A percentile compares a stretch with the other conserved stretches of the same genome.
Evolutionary conservation across 805 yeast genomes (phyloP).

Genomic region (Candida ficus): DNA sequence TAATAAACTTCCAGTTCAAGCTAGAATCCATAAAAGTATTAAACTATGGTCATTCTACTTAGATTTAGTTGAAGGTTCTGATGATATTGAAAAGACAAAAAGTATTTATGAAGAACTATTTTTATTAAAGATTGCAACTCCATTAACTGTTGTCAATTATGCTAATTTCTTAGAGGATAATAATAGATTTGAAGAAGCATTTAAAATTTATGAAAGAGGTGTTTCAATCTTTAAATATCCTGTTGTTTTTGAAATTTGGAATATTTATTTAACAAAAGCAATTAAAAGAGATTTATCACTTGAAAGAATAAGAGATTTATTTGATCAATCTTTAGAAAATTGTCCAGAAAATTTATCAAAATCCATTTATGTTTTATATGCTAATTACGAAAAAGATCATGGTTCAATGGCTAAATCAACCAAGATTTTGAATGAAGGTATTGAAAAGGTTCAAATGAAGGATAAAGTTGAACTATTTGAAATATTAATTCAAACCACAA

Average conservation of each 20-base stretch:
- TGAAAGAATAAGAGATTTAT: constrained; percentile 65
- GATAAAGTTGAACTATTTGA: constrained; percentile 40
- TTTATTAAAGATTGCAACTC: constrained; percentile 61
- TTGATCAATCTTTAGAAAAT: constrained; percentile 57
- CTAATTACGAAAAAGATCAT: constrained; percentile 51
- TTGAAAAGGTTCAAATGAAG: constrained; percentile 25
- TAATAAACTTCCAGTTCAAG: constrained; percentile 44
- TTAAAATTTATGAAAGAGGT: constrained; percentile 64
- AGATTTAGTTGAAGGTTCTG: constrained; percentile 59
- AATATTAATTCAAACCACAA: constrained; percentile 36
- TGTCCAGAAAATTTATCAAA: constrained; percentile 47
- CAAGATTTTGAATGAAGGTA: constrained; percentile 40
- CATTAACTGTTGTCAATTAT: constrained; percentile 58
- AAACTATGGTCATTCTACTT: constrained; percentile 71
- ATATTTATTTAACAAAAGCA: constrained; percentile 53
- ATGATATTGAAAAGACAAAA: constrained; percentile 34
- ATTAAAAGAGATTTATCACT: constrained; percentile 30
- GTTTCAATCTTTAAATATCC: constrained; percentile 56
- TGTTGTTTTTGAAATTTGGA: constrained; percentile 66
- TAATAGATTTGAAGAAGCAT: constrained; percentile 42
- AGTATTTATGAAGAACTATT: constrained; percentile 50
- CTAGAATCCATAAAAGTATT: constrained; percentile 52
- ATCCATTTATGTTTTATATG: constrained; percentile 48
- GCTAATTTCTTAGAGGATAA: constrained; percentile 53
- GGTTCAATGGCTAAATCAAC: constrained; percentile 50